Conservation (phyloP, 352 stramenopile genomes). For the Globisporangium emineosum region DNA sequence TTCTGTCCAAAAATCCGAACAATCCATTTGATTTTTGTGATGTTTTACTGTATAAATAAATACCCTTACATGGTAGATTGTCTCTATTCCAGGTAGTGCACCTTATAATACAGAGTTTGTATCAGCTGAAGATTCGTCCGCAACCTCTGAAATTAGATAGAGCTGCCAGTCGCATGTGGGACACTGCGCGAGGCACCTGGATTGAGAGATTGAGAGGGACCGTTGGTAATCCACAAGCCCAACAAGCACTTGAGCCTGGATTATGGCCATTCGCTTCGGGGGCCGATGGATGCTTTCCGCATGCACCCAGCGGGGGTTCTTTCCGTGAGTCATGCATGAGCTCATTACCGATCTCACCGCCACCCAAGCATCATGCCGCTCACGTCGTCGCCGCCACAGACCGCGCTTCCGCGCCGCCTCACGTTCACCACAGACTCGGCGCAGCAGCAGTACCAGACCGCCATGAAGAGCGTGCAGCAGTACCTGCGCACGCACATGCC, state of each 20-base stretch:
- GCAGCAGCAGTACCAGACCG: constrained; percentile 34
- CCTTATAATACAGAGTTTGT: too few species aligned
- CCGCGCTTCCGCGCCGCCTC: constrained; percentile 15
- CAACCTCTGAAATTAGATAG: not conserved
- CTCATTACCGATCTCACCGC: constrained; percentile 10
- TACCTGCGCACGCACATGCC: constrained; percentile 41
- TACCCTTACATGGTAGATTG: not conserved
- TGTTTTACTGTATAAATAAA: not conserved
- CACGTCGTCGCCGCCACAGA: not conserved
- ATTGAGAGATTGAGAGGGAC: not conserved
- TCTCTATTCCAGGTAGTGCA: not conserved
- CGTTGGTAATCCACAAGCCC: not conserved
- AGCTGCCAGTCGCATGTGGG: not conserved
- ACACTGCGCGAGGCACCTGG: not conserved
- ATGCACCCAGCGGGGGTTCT: not conserved
- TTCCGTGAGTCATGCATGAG: not conserved
- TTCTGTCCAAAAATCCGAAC: constrained; percentile 17
- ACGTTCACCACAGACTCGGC: constrained; percentile 17
- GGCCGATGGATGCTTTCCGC: not conserved
- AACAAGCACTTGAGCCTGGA: not conserved
- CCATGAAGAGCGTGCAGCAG: constrained; percentile 53
- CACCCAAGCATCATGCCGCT: constrained; percentile 11
- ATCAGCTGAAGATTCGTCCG: not conserved
- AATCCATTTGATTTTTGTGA: constrained; percentile 17
- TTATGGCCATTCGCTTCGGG: not conserved